Base-by-base conservation (phyloP, 768 basidiomycete genomes). In the Gloeopeniophorella convolvens region DNA sequence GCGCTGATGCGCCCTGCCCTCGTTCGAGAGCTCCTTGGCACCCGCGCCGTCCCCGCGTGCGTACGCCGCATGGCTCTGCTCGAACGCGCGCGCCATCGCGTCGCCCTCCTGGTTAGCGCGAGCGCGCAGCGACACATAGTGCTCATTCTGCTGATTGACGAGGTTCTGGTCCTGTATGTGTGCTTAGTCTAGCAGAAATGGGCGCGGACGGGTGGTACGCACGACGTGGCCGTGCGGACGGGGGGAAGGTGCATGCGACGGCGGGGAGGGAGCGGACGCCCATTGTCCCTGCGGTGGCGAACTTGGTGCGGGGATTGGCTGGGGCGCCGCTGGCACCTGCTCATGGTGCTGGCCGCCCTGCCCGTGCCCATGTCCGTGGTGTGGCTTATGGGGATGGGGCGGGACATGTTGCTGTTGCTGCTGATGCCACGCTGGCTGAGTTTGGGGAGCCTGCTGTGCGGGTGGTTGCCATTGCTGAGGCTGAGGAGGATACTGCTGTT, bases 91-190 rank as follows among this genome's bases (percentile, higher is more conserved):
- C 7, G 76, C 80, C 89, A 92, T 93, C 62, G 72, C 59, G 60
- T 92, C 87, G 2, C 89, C 90, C 58, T 88, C 86, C 43, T 77
- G 72, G 47, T 80, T 83, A 2, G 95, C 95, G 50, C 77, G 74
- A 47, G 80, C 79, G 18, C 95, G 79, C 20, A 96, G 73, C 26
- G 72, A 68, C 42, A 69, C 65, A 62, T 95, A 96, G 54, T 85
- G 70, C 12, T 76, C 72, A 61, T 91, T 78, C 54, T 77, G 73
- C 58, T 84, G 81, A 63, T 90, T 89, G 41, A 72, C 54, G 58
- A 79, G 76, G 59, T 81, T 80, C 51, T 67, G 69, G 59, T 82
- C 75, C 77, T 77, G 42, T 23, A 31, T 15, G 36, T 13, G 31
- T 20, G 24, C 15, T 26, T 26, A 21, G 3, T 9, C 24, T n/a